Evolutionary conservation across 2,329 filamentous ascomycete genomes (phyloP).

Genomic region (Aspergillus sp.): DNA sequence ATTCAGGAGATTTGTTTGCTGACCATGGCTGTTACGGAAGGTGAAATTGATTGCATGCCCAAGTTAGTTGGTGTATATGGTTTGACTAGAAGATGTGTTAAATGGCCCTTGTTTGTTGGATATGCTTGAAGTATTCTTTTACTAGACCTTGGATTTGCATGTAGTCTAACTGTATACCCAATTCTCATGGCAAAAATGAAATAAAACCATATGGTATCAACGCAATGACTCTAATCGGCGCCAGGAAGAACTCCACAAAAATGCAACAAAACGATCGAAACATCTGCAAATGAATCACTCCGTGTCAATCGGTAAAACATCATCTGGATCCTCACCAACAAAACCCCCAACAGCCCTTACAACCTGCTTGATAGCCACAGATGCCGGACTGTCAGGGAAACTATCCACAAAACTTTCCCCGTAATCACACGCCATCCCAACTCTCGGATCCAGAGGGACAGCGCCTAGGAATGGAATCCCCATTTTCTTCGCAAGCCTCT

Average conservation of each 20-base stretch:
- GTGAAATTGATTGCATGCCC: background rate
- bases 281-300: slow-evolving; percentile 20
- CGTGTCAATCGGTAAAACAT: slow-evolving; percentile 43
- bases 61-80: background rate
- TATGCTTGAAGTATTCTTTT: background rate
- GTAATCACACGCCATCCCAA: slow-evolving; percentile 95
- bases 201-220: slow-evolving; percentile 14
- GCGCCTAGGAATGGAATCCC: slow-evolving; percentile 83
- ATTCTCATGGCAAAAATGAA: background rate
- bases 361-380: slow-evolving; percentile 75
- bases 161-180: background rate
- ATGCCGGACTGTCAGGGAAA: slow-evolving; percentile 91
- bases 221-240: background rate
- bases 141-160: background rate
- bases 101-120: background rate
- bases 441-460: slow-evolving; percentile 88
- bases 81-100: background rate
- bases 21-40: background rate
- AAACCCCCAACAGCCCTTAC: slow-evolving; percentile 70
- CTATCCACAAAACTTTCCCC: slow-evolving; percentile 96
- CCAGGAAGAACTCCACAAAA: slow-evolving; percentile 13
- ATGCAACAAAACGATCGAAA: slow-evolving; percentile 6
- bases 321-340: slow-evolving; percentile 62
- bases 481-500: slow-evolving; percentile 78
- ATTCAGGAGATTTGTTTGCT: background rate